Base-by-base conservation (phyloP, 306 rosid genomes). In the Canavalia gladiata region DNA sequence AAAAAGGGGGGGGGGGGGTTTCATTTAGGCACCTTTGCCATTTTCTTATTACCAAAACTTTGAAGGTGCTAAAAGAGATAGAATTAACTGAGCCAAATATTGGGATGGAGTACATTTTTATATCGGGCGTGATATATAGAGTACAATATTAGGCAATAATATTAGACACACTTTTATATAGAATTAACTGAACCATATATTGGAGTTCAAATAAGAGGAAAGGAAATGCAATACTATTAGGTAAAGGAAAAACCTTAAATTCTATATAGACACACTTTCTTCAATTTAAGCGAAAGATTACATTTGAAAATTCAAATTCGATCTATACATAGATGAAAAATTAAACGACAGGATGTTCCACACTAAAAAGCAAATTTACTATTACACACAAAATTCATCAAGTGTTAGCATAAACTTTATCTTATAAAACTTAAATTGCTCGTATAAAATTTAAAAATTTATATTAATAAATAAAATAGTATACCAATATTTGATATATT, bases 271-370 rank as follows among this genome's bases (percentile, higher is more conserved):
- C 81, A 81, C 77, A 83, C 41, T 81, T 65, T 58, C 51, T 67
- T 75, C 63, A 84, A 75, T 58, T 76, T 41, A 71, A 73, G 78
- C 77, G 18, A 65, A 35, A 51, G 41, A 75, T 62, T 3, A 62
- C 81, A 83, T 77, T 82, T 72, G 80, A 82, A 86, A 91, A 91
- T 64, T 74, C 82, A 73, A 84, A 88, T 68, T 73, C 69, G 74
- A 79, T 66, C 71, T 81, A 70, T 65, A 82, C n/a, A 41, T 42
- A 41, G 79, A 84, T 74, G 75, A 79, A 75, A 77, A 47, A 78
- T 83, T 73, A 67, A 80, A 67, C 64, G 31, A 81, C 64, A 84
- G 86, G 58, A 73, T 54, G 11, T 18, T 18, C 25, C 12, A 50
- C 37, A 80, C 41, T 72, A 64, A 58, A 45, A 45, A 45, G 25